These are phyloP conservation scores for Lanmaoa rubissima DNA, from an alignment of 768 basidiomycete genomes.

Conservation along the genomic window DNA sequence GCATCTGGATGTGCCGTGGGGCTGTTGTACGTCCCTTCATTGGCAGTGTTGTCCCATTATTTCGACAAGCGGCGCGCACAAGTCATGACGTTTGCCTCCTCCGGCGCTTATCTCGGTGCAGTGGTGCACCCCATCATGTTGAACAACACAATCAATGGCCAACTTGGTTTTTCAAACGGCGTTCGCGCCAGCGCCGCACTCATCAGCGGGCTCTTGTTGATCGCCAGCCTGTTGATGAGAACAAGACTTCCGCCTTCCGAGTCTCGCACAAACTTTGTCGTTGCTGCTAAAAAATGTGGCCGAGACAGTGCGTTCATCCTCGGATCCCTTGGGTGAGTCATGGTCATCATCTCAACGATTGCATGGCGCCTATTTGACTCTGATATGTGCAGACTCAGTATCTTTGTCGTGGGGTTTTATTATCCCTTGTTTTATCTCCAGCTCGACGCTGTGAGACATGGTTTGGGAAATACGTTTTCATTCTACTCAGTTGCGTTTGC, in stretches of 20 bases:
- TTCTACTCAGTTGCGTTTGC: conserved; percentile 51
- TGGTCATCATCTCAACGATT: not conserved
- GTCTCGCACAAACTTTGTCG: conserved; percentile 19
- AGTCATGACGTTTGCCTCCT: conserved; percentile 55
- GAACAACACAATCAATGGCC: conserved; percentile 44
- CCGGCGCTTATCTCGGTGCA: conserved; percentile 58
- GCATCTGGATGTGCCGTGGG: conserved; percentile 49
- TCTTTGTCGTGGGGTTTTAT: conserved; percentile 44
- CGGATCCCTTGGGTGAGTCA: conserved; percentile 27
- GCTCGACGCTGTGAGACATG: conserved; percentile 49
- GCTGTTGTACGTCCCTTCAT: conserved; percentile 45
- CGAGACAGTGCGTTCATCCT: conserved; percentile 27
- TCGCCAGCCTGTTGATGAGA: conserved; percentile 41
- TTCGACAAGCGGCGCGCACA: conserved; percentile 48
- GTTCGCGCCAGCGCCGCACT: conserved; percentile 43
- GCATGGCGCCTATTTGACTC: not conserved
- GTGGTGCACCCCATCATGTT: conserved; percentile 63
- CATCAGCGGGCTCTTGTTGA: conserved; percentile 36
- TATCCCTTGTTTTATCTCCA: conserved; percentile 63
- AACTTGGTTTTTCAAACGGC: conserved; percentile 45
- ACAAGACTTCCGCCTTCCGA: conserved; percentile 39
- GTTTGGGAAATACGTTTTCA: conserved; percentile 45
- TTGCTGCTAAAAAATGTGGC: conserved; percentile 20
- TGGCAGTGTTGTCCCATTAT: conserved; percentile 52
- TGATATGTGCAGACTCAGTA: conserved; percentile 14